Base-by-base conservation (phyloP, 352 stramenopile species). In the Pythium oligandrum region DNA sequence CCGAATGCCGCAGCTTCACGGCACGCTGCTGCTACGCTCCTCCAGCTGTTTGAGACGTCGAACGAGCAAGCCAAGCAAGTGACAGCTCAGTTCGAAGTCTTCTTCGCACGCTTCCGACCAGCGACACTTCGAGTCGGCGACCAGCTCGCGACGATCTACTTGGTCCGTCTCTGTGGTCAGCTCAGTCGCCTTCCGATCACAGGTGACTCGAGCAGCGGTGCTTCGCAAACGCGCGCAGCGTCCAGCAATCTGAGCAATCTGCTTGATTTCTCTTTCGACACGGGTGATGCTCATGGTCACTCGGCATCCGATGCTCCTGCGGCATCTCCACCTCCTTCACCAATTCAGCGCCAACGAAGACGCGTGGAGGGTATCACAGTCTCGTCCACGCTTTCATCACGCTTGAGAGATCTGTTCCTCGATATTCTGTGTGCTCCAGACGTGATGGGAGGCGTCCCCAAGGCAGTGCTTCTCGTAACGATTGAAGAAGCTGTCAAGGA, bases 211-310 rank as follows among this genome's bases (percentile, higher is more conserved):
- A 45, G 56, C 9, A 35, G 8, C 5, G 31, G 26, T 30, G 32
- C 0, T 39, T 12, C 2, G 35, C 9, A 11, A 56, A 32, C 10
- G 45, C 46, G 6, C 59, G 26, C 6, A 10, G 33, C 39, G 32
- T 37, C 31, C 39, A 53, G 43, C 49, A 46, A 11, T 52, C 47
- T 9, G 55, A 48, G n/a, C 71, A 71, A 67, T 34, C 48, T 86
- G 17, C 60, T 86, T n/a, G 75, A 86, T 33, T 71, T 86, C 3
- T 73, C 68, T 7, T 81, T 82, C 54, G 75, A 82, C n/a, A 48
- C 43, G 10, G 17, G 17, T 26, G 17, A 26, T 26, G 17, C 17
- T 26, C 17, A 26, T 26, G 17, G 17, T 1, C 6, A 6, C 30
- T 4, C 42, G 33, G 38, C 43, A 6, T 17, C 35, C n/a, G 32